These are phyloP conservation scores for Plectosphaerella sp. DNA, from an alignment of 2,329 filamentous ascomycete genomes.

Conservation along the genomic window DNA sequence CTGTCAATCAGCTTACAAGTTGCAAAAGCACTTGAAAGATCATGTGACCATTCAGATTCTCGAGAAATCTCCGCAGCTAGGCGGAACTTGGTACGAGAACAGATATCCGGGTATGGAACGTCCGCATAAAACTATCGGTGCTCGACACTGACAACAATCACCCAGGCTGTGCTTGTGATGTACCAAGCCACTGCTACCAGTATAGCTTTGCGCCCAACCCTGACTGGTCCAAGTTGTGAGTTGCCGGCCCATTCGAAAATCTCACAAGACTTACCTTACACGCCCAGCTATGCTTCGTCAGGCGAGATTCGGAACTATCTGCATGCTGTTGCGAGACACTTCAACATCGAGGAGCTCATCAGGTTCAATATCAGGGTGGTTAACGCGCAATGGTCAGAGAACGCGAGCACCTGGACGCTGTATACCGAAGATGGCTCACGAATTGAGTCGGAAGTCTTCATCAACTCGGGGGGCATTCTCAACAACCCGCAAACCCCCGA, in stretches of 20 bases:
- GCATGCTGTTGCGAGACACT: slow-evolving; percentile 29
- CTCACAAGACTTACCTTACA: too few species aligned
- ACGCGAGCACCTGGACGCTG: slow-evolving; percentile 25
- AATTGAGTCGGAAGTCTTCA: slow-evolving; percentile 11
- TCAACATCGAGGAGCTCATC: slow-evolving; percentile 25
- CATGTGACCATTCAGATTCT: background rate
- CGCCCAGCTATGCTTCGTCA: slow-evolving; percentile 26
- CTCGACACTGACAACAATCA: background rate
- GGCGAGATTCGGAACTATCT: slow-evolving; percentile 34
- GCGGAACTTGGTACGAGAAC: slow-evolving; percentile 21
- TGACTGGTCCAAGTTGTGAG: slow-evolving; percentile 5
- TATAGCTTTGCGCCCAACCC: slow-evolving; percentile 3
- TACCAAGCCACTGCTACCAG: slow-evolving; percentile 16
- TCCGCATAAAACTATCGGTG: background rate
- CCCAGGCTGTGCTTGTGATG: slow-evolving; percentile 16
- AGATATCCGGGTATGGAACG: slow-evolving; percentile 9
- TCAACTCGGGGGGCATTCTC: slow-evolving; percentile 16
- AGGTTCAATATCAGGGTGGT: slow-evolving; percentile 11
- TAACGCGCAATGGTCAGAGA: slow-evolving; percentile 29
- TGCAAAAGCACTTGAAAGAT: background rate
- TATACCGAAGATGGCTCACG: slow-evolving; percentile 12
- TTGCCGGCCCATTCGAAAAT: background rate
- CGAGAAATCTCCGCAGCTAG: slow-evolving; percentile 18
- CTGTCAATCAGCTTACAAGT: background rate
- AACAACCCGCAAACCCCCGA: slow-evolving; percentile 39